Percentiles rank a stretch among this genome's conserved stretches.
phyloP scores from a whole-genome alignment of 495 filamentous ascomycete genomes.

The Penicillium cinerascens region DNA sequence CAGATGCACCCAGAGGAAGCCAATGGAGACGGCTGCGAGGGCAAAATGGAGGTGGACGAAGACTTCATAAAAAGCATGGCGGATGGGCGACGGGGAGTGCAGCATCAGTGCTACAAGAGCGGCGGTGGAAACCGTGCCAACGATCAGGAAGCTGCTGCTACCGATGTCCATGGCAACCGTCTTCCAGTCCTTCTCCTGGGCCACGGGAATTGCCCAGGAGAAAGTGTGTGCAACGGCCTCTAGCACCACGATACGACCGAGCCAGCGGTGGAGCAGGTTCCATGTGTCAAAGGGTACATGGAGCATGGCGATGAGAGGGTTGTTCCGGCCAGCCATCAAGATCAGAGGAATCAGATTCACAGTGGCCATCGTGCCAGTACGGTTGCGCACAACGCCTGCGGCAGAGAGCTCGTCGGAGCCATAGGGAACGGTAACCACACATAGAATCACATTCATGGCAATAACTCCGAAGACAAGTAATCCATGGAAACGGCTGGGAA shows the following conservation, averaged over 20 bases:
- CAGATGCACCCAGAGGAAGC: constrained; percentile 70
- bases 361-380: constrained; percentile 70
- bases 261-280: constrained; percentile 78
- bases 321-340: constrained; percentile 64
- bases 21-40: constrained; percentile 58
- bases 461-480: constrained; percentile 69
- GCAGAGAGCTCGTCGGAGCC: constrained; percentile 32
- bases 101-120: constrained; percentile 57
- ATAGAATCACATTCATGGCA: constrained; percentile 72
- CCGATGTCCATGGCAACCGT: constrained; percentile 47
- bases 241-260: constrained; percentile 67
- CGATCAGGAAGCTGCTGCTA: constrained; percentile 55
- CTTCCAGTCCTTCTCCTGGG: constrained; percentile 62
- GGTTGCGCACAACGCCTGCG: constrained; percentile 61
- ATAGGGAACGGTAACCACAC: constrained; percentile 68
- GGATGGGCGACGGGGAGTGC: constrained; percentile 67
- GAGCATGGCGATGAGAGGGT: constrained; percentile 61
- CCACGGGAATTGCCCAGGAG: constrained; percentile 64
- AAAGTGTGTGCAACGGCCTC: constrained; percentile 62
- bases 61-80: constrained; percentile 94
- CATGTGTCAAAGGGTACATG: constrained; percentile 72
- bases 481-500: constrained; percentile 80
- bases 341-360: constrained; percentile 78
- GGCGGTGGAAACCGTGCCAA: constrained; percentile 44
- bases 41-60: constrained; percentile 83